Percentiles rank a stretch among this genome's conserved stretches.
Conservation (phyloP, 164 flowering plant species). For the Tinospora cordifolia region DNA sequence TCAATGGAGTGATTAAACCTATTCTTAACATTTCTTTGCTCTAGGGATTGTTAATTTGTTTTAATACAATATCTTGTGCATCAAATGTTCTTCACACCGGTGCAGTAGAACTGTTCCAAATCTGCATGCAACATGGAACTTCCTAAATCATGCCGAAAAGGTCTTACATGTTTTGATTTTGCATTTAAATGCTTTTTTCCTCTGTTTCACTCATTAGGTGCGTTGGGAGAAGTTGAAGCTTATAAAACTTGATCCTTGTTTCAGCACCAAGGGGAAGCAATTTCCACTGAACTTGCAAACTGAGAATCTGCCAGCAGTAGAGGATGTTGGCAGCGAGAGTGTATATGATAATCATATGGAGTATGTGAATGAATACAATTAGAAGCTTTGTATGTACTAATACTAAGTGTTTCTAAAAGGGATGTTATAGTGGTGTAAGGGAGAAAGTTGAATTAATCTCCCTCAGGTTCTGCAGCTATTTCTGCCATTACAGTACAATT, state of each 20-base stretch:
- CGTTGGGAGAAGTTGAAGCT: not conserved
- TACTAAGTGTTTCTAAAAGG: no score
- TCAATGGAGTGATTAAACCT: no score
- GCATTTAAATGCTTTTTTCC: not conserved
- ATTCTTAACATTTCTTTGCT: no score
- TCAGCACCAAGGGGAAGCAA: not conserved
- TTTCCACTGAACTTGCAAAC: not conserved
- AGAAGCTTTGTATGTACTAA: not conserved
- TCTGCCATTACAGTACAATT: not conserved
- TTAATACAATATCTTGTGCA: no score
- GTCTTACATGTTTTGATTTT: not conserved
- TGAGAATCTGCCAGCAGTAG: slow-evolving; percentile 7
- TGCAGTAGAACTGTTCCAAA: no score
- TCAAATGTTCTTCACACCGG: no score
- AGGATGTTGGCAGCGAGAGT: not conserved
- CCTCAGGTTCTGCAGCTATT: not conserved
- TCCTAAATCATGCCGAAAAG: no score
- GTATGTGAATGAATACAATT: not conserved
- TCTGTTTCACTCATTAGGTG: not conserved
- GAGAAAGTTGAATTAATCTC: no score
- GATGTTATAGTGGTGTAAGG: no score
- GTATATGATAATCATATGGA: not conserved
- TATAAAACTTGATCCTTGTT: not conserved
- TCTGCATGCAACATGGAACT: no score
- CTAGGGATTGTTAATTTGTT: no score